Evolutionary conservation across 179 eudicot species (phyloP).

Genomic region (Amaranthus tricolor): DNA sequence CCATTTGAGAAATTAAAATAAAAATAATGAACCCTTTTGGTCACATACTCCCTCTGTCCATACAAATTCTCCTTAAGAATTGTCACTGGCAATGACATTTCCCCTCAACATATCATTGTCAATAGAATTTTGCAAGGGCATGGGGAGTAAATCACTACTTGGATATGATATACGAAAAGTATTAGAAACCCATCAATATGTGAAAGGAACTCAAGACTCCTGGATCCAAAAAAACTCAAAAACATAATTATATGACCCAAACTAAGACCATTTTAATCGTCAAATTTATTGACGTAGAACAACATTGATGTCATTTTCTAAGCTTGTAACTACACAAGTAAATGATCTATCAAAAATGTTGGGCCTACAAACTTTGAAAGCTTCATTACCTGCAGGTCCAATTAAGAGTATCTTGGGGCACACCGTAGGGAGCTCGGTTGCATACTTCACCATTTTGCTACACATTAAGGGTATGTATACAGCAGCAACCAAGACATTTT

Average conservation of each 20-base stretch:
- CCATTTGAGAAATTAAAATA: no score
- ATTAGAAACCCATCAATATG: background rate
- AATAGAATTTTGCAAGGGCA: no score
- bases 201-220: background rate
- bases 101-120: no score
- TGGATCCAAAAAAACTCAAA: no score
- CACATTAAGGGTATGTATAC: conserved; percentile 81
- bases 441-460: conserved; percentile 52
- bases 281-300: background rate
- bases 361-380: no score
- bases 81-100: no score
- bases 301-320: background rate
- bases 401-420: conserved; percentile 82
- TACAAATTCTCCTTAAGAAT: no score
- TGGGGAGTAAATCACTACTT: background rate
- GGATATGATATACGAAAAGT: background rate
- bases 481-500: conserved; percentile 77
- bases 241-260: background rate
- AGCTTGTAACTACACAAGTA: background rate
- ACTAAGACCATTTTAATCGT: background rate
- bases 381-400: conserved; percentile 85
- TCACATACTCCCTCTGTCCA: no score
- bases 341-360: background rate
- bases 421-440: conserved; percentile 70
- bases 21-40: no score